Base-by-base conservation (phyloP, 2,329 filamentous ascomycete species). In the Zymoseptoria brevis region DNA sequence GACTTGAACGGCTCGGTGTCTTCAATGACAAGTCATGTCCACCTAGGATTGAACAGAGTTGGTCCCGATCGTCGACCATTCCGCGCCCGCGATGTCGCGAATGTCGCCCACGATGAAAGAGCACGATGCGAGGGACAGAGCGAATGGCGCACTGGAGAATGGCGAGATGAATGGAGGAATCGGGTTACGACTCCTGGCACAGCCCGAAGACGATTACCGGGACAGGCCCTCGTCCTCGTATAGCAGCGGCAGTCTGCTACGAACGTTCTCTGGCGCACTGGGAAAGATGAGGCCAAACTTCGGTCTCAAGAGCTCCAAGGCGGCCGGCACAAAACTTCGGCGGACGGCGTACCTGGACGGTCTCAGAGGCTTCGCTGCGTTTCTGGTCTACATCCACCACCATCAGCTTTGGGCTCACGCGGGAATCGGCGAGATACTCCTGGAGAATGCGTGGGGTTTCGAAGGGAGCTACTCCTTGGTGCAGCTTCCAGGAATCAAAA, bases 321-420 rank as follows among this genome's bases (percentile, higher is more conserved):
- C 49, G 50, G 45, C 53, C 48, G 21, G 55, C 48, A 56, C 55
- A 19, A 66, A 66, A 50, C 57, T 79, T 13, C 74, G 80, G 6
- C 74, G 75, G 19, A 86, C 83, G 4, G 82, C 83, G n/a, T 85
- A 83, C 64, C 76, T 86, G 19, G 86, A 88, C 64, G 86, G 86
- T 13, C 74, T 88, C 13, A 76, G 86, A 67, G 86, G 86, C 3
- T 86, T 88, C 62, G 85, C 85, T 4, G 84, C 86, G 2, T 77
- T 88, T 29, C 69, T 87, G 26, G 86, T 88, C 13, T 88, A 87
- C 70, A 76, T 80, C 64, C 82, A 85, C 56, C 83, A 87, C 69
- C 79, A 86, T 68, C 72, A 81, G 64, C 60, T 73, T 4, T 85
- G 83, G 83, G 78, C 77, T 51, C 85, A 84, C 59, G 64, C 45